Percentiles rank a stretch among this genome's conserved stretches.
These are phyloP conservation scores for Scutellaria galericulata DNA, from an alignment of 257 asterid species.

Conservation along the genomic window DNA sequence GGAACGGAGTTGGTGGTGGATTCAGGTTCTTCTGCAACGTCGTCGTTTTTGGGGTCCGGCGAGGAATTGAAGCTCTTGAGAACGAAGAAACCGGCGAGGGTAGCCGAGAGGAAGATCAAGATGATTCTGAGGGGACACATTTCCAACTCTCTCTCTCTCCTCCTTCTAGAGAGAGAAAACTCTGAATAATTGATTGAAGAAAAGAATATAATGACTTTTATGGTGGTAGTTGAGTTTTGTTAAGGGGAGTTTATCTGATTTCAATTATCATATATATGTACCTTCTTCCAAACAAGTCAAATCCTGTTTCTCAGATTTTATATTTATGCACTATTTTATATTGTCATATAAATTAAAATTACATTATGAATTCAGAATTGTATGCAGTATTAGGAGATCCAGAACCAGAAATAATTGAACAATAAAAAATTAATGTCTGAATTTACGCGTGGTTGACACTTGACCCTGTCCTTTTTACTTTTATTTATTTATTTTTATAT, in stretches of 20 bases:
- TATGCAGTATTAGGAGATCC: too few species aligned
- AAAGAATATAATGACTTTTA: conserved; percentile 30
- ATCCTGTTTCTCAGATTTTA: too few species aligned
- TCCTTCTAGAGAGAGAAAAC: conserved; percentile 37
- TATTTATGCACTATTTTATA: too few species aligned
- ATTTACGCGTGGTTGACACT: too few species aligned
- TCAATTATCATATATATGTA: background rate
- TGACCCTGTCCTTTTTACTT: too few species aligned
- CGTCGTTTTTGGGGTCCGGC: conserved; percentile 40
- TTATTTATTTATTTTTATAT: too few species aligned
- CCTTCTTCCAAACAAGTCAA: too few species aligned
- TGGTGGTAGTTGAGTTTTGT: conserved; percentile 30
- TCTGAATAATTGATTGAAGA: conserved; percentile 10
- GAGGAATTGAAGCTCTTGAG: conserved; percentile 51
- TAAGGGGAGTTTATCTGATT: background rate
- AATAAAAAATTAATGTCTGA: too few species aligned
- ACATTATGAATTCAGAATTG: too few species aligned
- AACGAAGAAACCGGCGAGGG: conserved; percentile 54
- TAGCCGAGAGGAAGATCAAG: conserved; percentile 61
- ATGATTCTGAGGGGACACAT: conserved; percentile 63
- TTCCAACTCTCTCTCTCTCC: conserved; percentile 30
- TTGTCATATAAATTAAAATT: too few species aligned
- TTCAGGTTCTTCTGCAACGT: conserved; percentile 39
- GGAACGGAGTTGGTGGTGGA: conserved; percentile 42
- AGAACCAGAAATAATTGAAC: too few species aligned